Conservation (phyloP, 306 rosid species). For the Macrotyloma uniflorum region DNA sequence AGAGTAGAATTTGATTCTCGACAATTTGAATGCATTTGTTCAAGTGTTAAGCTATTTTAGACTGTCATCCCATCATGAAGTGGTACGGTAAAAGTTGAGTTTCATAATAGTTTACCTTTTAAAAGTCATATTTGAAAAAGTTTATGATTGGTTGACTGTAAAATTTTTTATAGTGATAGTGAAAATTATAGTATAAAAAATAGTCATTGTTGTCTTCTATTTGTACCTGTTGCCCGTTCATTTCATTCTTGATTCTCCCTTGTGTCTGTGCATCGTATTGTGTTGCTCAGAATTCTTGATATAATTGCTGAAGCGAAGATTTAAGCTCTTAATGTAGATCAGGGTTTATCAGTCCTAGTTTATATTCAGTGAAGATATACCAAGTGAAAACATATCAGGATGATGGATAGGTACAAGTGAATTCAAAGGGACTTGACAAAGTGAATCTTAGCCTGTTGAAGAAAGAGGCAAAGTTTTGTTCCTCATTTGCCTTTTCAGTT, state of each 20-base stretch:
- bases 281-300: neutral
- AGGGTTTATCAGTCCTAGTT: neutral
- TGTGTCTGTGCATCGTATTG: neutral
- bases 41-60: neutral
- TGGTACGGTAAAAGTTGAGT: neutral
- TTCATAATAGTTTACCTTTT: neutral
- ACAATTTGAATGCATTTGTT: neutral
- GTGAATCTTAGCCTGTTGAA: neutral
- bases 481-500: neutral
- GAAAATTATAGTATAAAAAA: neutral
- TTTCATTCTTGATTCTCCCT: neutral
- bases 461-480: neutral
- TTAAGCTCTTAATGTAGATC: neutral
- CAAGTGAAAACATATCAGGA: neutral
- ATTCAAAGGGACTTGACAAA: neutral
- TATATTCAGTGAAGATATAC: neutral
- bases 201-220: neutral
- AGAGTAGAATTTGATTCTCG: neutral
- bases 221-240: neutral
- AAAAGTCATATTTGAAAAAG: neutral
- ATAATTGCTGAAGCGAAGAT: neutral
- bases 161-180: no score
- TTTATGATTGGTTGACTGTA: neutral
- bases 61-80: neutral
- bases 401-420: neutral